phyloP scores from a whole-genome alignment of 2,329 filamentous ascomycete species.

The Capronia americana region DNA sequence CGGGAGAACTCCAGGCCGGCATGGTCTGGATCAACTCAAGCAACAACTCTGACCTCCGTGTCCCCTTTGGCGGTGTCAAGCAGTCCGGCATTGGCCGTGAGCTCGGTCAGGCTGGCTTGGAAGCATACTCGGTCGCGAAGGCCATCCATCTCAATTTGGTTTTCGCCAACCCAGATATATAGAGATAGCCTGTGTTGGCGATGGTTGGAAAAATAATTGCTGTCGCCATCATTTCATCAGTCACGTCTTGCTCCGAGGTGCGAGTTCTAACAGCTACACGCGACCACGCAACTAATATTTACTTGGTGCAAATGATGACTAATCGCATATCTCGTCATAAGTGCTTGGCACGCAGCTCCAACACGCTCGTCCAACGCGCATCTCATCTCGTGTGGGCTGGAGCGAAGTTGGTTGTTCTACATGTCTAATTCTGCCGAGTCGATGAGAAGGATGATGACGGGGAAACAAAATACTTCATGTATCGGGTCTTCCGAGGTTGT shows the following conservation, averaged over 20 bases:
- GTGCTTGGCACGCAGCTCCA: no score
- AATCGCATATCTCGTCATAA: no score
- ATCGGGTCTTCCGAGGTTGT: background rate
- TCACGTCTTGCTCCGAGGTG: no score
- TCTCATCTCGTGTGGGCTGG: no score
- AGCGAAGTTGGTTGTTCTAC: no score
- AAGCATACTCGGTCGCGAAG: background rate
- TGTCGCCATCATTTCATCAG: no score
- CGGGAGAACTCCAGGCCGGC: slow-evolving; percentile 42
- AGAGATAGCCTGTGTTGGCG: background rate
- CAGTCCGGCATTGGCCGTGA: slow-evolving; percentile 27
- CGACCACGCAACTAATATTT: no score
- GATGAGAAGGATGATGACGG: background rate
- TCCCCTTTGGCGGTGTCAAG: slow-evolving; percentile 55
- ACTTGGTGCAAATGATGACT: no score
- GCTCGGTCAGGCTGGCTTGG: slow-evolving; percentile 40
- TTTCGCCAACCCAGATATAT: background rate
- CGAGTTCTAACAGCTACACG: no score
- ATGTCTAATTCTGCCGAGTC: no score
- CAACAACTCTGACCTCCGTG: slow-evolving; percentile 47
- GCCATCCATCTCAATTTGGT: background rate
- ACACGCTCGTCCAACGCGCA: no score
- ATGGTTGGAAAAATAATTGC: no score
- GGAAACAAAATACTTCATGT: background rate
- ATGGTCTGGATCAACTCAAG: slow-evolving; percentile 55